Base-by-base conservation (phyloP, 257 asterid genomes). In the Salvia miltiorrhiza region DNA sequence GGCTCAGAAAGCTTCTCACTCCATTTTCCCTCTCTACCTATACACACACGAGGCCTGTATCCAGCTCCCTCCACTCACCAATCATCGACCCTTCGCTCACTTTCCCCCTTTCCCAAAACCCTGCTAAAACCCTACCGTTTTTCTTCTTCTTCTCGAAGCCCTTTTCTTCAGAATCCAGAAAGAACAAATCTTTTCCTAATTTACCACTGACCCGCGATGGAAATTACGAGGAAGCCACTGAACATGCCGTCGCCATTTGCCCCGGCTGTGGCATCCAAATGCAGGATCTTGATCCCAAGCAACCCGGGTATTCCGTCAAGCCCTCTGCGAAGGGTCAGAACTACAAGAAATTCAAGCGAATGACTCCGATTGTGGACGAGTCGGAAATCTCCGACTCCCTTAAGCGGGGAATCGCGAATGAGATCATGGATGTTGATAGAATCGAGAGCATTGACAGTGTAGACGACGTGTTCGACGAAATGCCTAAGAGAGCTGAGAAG, bases 261-360 rank as follows among this genome's bases (percentile, higher is more conserved):
- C 92, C 87, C 53, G 97, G 97, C 62, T 93, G 97, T 65, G 97
- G 96, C 35, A 87, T 88, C 32, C 82, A 78, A 9, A 85, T 88
- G 95, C 99, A 93, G 73, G 89, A 84, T 65, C 45, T 71, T 69
- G 96, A 90, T 73, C 71, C 82, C 45, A 83, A 79, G 73, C 94
- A 72, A 69, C 96, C 96, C 23, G 96, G 97, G 66, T 81, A 64
- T 71, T 88, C 77, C 72, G 54, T 71, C 11, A 65, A 66, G 54
- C 90, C 95, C 20, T 79, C 82, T 14, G 58, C 32, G 9, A 87
- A 86, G 79, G 66, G 76, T 10, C 76, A 72, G 1, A 60, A 75
- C 64, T 84, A 87, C 72, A 88, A 82, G 76, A 79, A 75, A 57
- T 78, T 79, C 53, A 81, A 82, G 76, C 73, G 74, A 49, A 87